phyloP scores from a whole-genome alignment of 1,139 yeast genomes.

The Blastobotrys buckinghamii region DNA sequence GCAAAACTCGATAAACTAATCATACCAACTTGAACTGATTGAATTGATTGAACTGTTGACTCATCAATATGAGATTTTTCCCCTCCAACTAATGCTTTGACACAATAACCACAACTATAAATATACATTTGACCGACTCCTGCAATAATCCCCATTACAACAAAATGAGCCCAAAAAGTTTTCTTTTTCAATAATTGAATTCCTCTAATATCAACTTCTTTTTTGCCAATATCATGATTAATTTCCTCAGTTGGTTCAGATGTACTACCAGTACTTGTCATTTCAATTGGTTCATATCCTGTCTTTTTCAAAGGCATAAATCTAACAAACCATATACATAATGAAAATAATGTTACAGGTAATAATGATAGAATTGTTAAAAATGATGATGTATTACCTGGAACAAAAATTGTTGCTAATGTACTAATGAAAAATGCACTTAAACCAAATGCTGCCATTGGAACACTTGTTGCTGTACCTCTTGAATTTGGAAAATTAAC shows the following conservation, averaged over 20 bases:
- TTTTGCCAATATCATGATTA: constrained; percentile 6
- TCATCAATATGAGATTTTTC: constrained; percentile 13
- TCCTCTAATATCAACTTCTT: constrained; percentile 24
- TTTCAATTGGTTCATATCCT: constrained; percentile 13
- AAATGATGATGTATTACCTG: constrained; percentile 31
- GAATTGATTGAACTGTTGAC: constrained; percentile 37
- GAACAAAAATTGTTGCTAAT: constrained; percentile 28
- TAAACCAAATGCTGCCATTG: constrained; percentile 41
- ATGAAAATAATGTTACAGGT: constrained; percentile 27
- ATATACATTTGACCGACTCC: constrained; percentile 78
- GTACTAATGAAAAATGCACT: constrained; percentile 36
- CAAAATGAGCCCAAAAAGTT: constrained; percentile 35
- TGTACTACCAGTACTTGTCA: constrained; percentile 2
- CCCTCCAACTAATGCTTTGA: constrained; percentile 42
- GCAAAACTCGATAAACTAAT: constrained; percentile 61
- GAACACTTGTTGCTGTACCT: constrained; percentile 39
- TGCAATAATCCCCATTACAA: constrained; percentile 56
- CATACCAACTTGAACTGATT: constrained; percentile 67
- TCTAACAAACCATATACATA: constrained; percentile 24
- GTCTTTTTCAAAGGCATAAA: constrained; percentile 17
- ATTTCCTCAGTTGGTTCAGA: constrained; percentile 1
- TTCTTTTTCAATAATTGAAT: constrained; percentile 21
- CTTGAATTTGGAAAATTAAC: constrained; percentile 35
- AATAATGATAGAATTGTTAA: constrained; percentile 30
- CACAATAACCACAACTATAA: constrained; percentile 65